phyloP scores from a whole-genome alignment of 768 basidiomycete genomes.

The Favolaschia claudopus region DNA sequence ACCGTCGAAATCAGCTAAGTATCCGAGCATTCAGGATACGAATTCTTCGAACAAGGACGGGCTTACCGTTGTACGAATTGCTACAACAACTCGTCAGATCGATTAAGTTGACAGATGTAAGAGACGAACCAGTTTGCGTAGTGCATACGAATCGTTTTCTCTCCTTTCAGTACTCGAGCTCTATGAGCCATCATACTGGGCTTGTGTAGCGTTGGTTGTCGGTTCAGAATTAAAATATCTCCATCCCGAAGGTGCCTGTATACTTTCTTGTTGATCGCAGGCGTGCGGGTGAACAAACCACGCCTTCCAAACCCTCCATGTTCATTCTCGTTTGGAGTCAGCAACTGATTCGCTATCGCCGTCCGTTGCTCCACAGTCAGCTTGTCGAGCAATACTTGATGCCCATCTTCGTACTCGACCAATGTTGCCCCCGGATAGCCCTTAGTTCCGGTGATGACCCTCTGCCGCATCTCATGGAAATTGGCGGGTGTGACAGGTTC shows the following conservation, averaged over 20 bases:
- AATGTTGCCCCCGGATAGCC: constrained; percentile 92
- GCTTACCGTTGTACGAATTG: constrained; percentile 95
- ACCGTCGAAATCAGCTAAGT: constrained; percentile 88
- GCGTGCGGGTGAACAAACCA: constrained; percentile 78
- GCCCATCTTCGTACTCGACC: constrained; percentile 96
- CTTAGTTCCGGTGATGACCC: constrained; percentile 90
- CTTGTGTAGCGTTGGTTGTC: constrained; percentile 98
- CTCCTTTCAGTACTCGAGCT: constrained; percentile 89
- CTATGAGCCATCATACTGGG: constrained; percentile 99
- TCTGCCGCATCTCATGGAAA: constrained; percentile 84
- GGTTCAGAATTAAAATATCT: constrained; percentile 94
- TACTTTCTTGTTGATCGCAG: constrained; percentile 94
- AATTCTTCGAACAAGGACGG: background rate
- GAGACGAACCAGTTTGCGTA: constrained; percentile 93
- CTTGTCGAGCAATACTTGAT: constrained; percentile 85
- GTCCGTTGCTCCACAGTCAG: constrained; percentile 88
- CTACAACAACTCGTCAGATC: constrained; percentile 49
- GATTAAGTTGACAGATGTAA: constrained; percentile 2
- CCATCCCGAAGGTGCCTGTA: constrained; percentile 95
- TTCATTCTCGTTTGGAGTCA: constrained; percentile 89
- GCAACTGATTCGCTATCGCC: constrained; percentile 92
- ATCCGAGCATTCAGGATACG: background rate
- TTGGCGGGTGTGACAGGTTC: constrained; percentile 96
- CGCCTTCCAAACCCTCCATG: constrained; percentile 50
- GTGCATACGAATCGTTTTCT: constrained; percentile 99